Evolutionary conservation across 129 eudicot genomes (phyloP), one percentile per base, ranked within the genome.

Genomic region (Pseudognaphalium luteoalbum): DNA sequence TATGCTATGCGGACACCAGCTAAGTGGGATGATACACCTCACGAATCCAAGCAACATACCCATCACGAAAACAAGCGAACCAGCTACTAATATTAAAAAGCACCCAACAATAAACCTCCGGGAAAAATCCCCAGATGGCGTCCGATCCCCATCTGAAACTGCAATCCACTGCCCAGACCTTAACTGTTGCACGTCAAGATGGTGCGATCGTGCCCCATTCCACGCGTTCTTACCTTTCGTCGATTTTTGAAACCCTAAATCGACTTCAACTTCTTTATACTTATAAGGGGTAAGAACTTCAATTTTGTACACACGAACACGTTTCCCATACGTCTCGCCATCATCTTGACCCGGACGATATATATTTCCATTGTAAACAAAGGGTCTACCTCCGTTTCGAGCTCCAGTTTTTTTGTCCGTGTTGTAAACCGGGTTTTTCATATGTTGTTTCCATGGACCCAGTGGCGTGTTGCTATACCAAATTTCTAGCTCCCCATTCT

Each of bases 201-300:
- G 98, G 79, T 93, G 98, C 52, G 85, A 79, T 47, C 98, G 96
- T n/a, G 82, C 92, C 28, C 97, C 97, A 33, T 90, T 90, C 98
- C 98, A 93, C 22, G 90, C 83, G 28, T 93, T 93, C 35, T 81
- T 77, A 41, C 93, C 98, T 78, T 93, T 93, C 0, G 47, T 76
- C 0, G 91, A 75, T 59, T 82, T 87, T 17, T 74, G 52, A 35
- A 90, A 67, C 65, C 90, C 93, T 62, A 73, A 72, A 15, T 89
- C 86, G 0, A 90, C 90, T 81, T 93, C 98, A 3, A 84, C 87
- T 79, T 93, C 98, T 72, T 66, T 80, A 78, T 74, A 93, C 0
- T 84, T 90, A 41, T 84, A 57, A 15, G 90, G 83, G 29, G 87
- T 88, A 44, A 93, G 81, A 71, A 82, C 68, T 73, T 88, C 88